Evolutionary conservation across 768 basidiomycete species (phyloP).

Genomic region (Mycena kentingensis): DNA sequence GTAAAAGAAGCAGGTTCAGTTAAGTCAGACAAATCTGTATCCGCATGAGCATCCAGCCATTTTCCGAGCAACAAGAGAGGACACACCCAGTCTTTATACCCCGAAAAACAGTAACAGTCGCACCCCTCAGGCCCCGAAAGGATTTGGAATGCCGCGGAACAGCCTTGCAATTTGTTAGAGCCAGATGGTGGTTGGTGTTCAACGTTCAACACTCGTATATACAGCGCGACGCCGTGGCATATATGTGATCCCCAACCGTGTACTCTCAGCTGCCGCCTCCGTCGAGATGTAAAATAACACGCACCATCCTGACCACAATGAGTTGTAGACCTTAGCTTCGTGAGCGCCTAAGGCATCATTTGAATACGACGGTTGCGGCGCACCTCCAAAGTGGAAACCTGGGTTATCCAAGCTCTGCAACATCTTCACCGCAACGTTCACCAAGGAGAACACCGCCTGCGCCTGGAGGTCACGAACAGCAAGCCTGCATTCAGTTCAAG

Average conservation of each 20-base stretch:
- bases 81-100: constrained; percentile 54
- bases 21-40: constrained; percentile 69
- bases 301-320: constrained; percentile 61
- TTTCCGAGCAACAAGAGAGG: neutral
- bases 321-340: constrained; percentile 38
- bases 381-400: constrained; percentile 59
- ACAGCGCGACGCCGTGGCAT: constrained; percentile 49
- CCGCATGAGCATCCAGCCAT: constrained; percentile 13
- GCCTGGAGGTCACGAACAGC: constrained; percentile 55
- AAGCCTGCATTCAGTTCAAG: constrained; percentile 53
- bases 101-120: constrained; percentile 47
- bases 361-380: constrained; percentile 12
- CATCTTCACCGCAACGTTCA: constrained; percentile 66
- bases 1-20: constrained; percentile 69
- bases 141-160: constrained; percentile 46
- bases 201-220: constrained; percentile 41
- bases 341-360: neutral
- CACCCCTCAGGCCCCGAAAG: constrained; percentile 61
- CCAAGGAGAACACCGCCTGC: constrained; percentile 61
- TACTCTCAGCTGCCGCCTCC: neutral
- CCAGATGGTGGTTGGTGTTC: constrained; percentile 3
- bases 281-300: constrained; percentile 11
- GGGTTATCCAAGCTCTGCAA: constrained; percentile 60
- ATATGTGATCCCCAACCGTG: constrained; percentile 52
- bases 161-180: constrained; percentile 29